Base-by-base conservation (phyloP, 768 basidiomycete genomes). In the Crepidotus variabilis region DNA sequence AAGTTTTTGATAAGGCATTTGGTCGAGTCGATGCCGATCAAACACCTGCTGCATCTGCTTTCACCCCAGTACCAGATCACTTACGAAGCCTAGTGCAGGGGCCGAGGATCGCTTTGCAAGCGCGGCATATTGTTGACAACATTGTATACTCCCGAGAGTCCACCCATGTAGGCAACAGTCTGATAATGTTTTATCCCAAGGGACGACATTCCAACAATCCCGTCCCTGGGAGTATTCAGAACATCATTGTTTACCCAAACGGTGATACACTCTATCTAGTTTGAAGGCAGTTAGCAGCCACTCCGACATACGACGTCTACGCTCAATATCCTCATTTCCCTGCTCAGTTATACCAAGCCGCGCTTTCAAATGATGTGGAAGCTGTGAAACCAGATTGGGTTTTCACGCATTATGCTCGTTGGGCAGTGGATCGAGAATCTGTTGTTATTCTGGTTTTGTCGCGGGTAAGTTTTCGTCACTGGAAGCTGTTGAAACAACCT, bases 161-260 rank as follows among this genome's bases (percentile, higher is more conserved):
- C 6, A 64, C 59, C 7, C 65, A 66, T 53, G 43, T 65, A 9
- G 65, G 66, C 20, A 67, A 67, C 52, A 67, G 66, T 51, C 61
- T 67, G 2, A 52, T 66, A n/a, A 20, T 63, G 18, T 68, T 57
- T 39, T 57, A 64, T 57, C 61, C 61, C 8, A 50, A 58, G 18
- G 54, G 56, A 22, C 33, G 52, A 14, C 28, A 14, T 39, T 51
- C 51, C 16, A 24, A 18, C 6, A 18, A 28, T 22, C 57, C 55
- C 35, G 51, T 66, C 10, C 62, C 64, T 23, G 65, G 58, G n/a
- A 57, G 51, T 23, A 68, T 68, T 52, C 46, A 66, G 48, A 43
- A 65, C 35, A 68, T 66, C 33, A 47, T 56, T 28, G 47, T 49
- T 9, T 16, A 24, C 21, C 24, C 34, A 9, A 56, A 56, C 23